A percentile compares a stretch with the other conserved stretches of the same genome.
These are phyloP conservation scores for Excoecaria cochinchinensis DNA, from an alignment of 345 rosid genomes.

Conservation along the genomic window DNA sequence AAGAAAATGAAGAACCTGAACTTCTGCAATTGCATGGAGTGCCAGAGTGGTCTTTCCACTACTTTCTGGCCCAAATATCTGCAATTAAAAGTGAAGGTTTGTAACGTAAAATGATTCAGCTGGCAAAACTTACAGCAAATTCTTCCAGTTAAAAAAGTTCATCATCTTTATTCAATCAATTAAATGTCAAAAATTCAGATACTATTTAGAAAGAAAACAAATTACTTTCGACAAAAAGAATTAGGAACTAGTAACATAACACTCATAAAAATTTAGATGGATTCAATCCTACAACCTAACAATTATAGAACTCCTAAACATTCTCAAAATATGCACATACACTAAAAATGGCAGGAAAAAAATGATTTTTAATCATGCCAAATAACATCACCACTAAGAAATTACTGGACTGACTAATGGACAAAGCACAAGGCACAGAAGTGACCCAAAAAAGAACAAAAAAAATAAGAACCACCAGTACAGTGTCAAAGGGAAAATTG, in stretches of 20 bases:
- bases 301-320: background rate
- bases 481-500: background rate
- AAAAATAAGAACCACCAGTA: background rate
- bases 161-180: no score
- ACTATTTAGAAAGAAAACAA: background rate
- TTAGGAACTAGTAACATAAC: background rate
- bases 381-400: background rate
- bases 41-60: constrained; percentile 96
- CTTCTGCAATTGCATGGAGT: constrained; percentile 98
- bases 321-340: background rate
- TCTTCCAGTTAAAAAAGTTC: background rate
- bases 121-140: background rate
- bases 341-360: background rate
- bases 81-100: constrained; percentile 17
- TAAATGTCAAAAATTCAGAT: background rate
- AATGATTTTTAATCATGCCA: background rate
- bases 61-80: constrained; percentile 97
- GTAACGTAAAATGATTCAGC: background rate
- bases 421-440: background rate
- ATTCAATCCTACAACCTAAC: background rate
- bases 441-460: no score
- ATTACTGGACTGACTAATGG: background rate
- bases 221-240: no score
- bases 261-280: background rate
- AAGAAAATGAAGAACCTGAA: constrained; percentile 55